Evolutionary conservation across 306 rosid species (phyloP).

Genomic region (Vigna unguiculata): DNA sequence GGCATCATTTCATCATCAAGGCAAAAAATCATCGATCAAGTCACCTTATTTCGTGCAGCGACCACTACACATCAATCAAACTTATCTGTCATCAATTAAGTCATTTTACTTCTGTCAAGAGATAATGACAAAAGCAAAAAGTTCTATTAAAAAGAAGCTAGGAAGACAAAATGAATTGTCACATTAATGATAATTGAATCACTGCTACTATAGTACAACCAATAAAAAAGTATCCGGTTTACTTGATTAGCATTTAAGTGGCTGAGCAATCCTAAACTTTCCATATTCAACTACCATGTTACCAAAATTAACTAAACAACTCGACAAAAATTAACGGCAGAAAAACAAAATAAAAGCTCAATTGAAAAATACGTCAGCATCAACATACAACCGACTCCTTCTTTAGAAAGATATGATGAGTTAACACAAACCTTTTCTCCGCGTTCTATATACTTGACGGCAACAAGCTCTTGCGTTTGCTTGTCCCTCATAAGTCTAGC

Average conservation of each 20-base stretch:
- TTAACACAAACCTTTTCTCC: constrained; percentile 73
- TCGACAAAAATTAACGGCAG: neutral
- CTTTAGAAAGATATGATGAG: neutral
- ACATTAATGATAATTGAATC: neutral
- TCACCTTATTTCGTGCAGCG: neutral
- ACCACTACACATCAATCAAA: neutral
- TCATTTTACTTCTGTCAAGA: neutral
- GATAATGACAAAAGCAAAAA: neutral
- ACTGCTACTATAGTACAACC: neutral
- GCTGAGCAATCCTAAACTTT: neutral
- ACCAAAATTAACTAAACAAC: neutral
- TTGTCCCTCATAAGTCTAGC: constrained; percentile 92
- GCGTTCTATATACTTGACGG: constrained; percentile 91
- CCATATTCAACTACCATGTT: neutral
- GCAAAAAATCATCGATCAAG: neutral
- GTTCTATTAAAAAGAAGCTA: neutral
- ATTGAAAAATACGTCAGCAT: neutral
- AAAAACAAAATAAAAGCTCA: neutral
- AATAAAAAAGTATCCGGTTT: neutral
- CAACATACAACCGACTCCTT: neutral
- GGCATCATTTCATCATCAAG: neutral
- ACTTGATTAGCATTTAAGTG: neutral
- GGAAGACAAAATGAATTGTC: neutral
- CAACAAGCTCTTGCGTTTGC: constrained; percentile 84
- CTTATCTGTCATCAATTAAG: neutral